phyloP scores from a whole-genome alignment of 2,329 filamentous ascomycete genomes.

The Trichoderma gracile region DNA sequence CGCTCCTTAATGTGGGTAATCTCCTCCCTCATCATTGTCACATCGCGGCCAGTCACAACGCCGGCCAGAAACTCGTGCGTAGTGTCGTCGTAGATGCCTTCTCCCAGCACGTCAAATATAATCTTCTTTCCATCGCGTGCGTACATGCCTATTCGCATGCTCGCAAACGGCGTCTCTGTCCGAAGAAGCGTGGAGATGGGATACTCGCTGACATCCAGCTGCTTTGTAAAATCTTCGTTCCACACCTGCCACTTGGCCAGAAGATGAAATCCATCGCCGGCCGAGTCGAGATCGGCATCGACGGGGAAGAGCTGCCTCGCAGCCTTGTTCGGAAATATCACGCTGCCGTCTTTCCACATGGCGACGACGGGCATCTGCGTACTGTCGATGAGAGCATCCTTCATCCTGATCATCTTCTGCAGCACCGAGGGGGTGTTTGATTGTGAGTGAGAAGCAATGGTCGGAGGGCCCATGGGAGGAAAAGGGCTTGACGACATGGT shows the following conservation, averaged over 20 bases:
- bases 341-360: conserved; percentile 78
- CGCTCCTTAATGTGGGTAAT: conserved; percentile 69
- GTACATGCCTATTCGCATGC: conserved; percentile 63
- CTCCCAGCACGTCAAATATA: conserved; percentile 66
- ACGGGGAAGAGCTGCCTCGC: conserved; percentile 54
- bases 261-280: conserved; percentile 55
- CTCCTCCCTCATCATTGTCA: conserved; percentile 68
- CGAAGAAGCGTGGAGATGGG: conserved; percentile 66
- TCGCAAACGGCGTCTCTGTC: conserved; percentile 60
- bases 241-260: conserved; percentile 62
- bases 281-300: conserved; percentile 43
- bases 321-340: conserved; percentile 72
- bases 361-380: conserved; percentile 73
- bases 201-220: conserved; percentile 60
- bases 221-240: conserved; percentile 64
- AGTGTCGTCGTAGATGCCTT: conserved; percentile 65
- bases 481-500: conserved; percentile 61
- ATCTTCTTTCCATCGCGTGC: conserved; percentile 53
- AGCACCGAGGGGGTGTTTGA: conserved; percentile 64
- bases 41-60: conserved; percentile 69
- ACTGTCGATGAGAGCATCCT: conserved; percentile 74
- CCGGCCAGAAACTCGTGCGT: conserved; percentile 74
- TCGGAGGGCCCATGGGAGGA: conserved; percentile 66
- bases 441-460: conserved; percentile 52
- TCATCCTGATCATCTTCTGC: conserved; percentile 72